Evolutionary conservation across 1,139 yeast species (phyloP).

Genomic region (Neolecta irregularis): DNA sequence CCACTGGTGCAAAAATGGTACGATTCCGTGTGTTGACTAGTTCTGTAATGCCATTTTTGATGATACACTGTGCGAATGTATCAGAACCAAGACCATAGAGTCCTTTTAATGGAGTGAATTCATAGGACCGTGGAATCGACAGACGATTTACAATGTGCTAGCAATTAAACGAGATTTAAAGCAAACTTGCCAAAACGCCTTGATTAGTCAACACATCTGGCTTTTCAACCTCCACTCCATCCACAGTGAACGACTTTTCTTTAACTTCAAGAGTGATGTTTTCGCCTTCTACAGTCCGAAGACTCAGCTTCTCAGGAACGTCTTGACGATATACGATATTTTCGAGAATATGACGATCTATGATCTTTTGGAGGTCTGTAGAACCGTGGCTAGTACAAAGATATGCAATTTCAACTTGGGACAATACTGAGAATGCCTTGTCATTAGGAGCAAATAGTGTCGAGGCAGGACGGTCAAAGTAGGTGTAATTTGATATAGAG

Average conservation of each 20-base stretch:
- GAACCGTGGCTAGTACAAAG: background rate
- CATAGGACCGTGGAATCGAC: background rate
- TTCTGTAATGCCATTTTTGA: background rate
- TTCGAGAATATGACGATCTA: background rate
- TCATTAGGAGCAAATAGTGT: constrained; percentile 2
- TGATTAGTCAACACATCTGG: constrained; percentile 1
- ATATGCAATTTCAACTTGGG: background rate
- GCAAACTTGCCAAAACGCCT: background rate
- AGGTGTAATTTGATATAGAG: too few species aligned
- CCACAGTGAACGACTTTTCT: background rate
- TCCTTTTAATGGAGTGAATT: constrained; percentile 2
- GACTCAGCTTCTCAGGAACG: background rate
- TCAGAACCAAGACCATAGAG: constrained; percentile 1
- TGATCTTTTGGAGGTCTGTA: background rate
- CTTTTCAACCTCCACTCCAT: background rate
- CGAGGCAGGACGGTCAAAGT: too few species aligned
- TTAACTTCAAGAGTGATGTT: background rate
- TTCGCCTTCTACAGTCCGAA: background rate
- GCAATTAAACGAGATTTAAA: background rate
- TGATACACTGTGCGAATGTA: background rate
- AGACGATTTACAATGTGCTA: constrained; percentile 1
- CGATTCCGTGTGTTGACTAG: background rate
- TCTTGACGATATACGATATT: background rate
- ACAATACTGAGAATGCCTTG: background rate
- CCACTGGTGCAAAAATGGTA: constrained; percentile 1